These are phyloP conservation scores for Populus hybrid DNA, from an alignment of 441 rosid genomes.

Conservation along the genomic window DNA sequence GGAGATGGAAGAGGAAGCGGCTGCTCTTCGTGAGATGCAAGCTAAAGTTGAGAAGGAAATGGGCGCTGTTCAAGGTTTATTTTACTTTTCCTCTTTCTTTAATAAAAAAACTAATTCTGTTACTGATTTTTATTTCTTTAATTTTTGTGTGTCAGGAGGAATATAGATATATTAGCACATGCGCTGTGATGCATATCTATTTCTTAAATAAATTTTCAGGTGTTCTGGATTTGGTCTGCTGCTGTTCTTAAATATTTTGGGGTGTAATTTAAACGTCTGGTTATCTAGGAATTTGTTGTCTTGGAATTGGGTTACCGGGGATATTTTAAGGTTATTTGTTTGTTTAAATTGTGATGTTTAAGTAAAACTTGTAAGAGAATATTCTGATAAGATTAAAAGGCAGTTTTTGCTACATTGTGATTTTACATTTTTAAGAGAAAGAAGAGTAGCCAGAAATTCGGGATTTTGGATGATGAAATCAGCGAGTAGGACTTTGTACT, in stretches of 20 bases:
- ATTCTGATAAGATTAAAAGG: not conserved
- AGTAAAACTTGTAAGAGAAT: not conserved
- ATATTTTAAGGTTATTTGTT: too few species aligned
- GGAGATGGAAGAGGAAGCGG: constrained; percentile 96
- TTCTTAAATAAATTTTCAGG: too few species aligned
- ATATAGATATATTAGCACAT: not conserved
- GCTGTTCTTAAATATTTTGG: not conserved
- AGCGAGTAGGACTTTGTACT: not conserved
- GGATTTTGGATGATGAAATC: not conserved
- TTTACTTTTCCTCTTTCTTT: not conserved
- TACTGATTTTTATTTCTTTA: too few species aligned
- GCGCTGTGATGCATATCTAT: not conserved
- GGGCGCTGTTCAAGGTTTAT: constrained; percentile 79
- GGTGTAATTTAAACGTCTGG: not conserved
- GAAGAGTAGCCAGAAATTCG: not conserved
- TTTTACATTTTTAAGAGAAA: not conserved
- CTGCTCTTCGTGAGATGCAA: constrained; percentile 96
- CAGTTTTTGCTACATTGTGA: not conserved
- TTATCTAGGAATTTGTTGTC: too few species aligned
- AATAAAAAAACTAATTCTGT: not conserved
- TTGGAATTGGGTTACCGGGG: too few species aligned
- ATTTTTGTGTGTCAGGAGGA: not conserved
- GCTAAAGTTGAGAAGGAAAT: constrained; percentile 95
- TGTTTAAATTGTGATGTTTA: not conserved
- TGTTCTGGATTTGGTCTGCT: not conserved